Evolutionary conservation across 352 stramenopile genomes (phyloP), one percentile per base, ranked within the genome.

Genomic region (Globisporangium ultimum): DNA sequence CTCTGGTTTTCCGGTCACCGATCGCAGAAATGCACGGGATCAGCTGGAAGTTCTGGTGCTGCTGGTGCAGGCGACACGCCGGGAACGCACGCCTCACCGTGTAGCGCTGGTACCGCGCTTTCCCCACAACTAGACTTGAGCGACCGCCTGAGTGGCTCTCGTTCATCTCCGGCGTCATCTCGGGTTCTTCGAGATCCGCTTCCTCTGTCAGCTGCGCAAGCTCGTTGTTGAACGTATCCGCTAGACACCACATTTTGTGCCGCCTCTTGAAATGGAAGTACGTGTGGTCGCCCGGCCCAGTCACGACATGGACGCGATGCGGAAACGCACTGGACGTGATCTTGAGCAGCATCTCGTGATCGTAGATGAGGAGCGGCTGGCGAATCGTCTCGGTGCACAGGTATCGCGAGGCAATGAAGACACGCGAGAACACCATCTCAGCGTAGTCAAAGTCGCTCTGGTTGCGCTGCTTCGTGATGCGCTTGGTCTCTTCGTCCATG

Each of bases 341-440:
- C 53, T 55, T 49, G 51, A 66, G 54, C 21, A 56, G n/a, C 63
- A 70, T 63, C 22, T 70, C 63, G 59, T 70, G 63, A 41, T 70
- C 63, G 58, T 70, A 70, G 22, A 53, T 36, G 38, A 70, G 63
- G 20, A 70, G 45, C 14, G 63, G 63, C 58, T 70, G 63, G 7
- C 63, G 58, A n/a, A 70, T 48, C 36, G 63, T 45, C 48, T 66
- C 58, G 2, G 53, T 57, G 48, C 63, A 70, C 40, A 61, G n/a
- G 54, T 70, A 66, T 7, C 63, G 58, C 24, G 58, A 61, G 14
- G 53, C 59, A 21, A 63, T 66, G 53, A 63, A 57, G 49, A 62
- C 58, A 20, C 53, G 54, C 10, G 63, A 58, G 48, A 61, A 70
- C 34, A 70, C 58, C 20, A 63, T 38, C 38, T 70, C 58, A 5